Percentiles rank a stretch among this genome's conserved stretches.
phyloP scores from a whole-genome alignment of 768 basidiomycete species.

The Porpolomopsis calyptriformis region DNA sequence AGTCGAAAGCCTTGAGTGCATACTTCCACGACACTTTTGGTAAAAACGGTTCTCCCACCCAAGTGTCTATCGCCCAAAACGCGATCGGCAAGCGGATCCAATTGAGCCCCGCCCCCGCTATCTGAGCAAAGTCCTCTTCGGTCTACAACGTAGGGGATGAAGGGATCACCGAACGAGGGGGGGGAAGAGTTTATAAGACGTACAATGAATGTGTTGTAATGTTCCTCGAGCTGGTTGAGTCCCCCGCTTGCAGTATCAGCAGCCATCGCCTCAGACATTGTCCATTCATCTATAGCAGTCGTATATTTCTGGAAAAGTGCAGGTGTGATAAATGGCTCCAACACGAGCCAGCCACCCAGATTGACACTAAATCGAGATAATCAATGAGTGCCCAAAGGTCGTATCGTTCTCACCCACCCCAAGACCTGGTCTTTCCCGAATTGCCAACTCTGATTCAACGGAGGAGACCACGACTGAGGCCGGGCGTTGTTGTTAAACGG shows the following conservation, averaged over 20 bases:
- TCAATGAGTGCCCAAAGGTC: slow-evolving; percentile 1
- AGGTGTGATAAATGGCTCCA: slow-evolving; percentile 60
- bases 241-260: slow-evolving; percentile 61
- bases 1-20: slow-evolving; percentile 40
- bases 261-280: slow-evolving; percentile 58
- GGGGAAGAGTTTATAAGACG: slow-evolving; percentile 13
- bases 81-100: slow-evolving; percentile 84
- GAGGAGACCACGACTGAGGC: slow-evolving; percentile 73
- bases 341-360: slow-evolving; percentile 85
- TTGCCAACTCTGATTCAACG: slow-evolving; percentile 74
- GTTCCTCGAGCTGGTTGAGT: slow-evolving; percentile 61
- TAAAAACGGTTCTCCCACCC: slow-evolving; percentile 73
- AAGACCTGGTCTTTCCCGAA: slow-evolving; percentile 64
- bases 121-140: slow-evolving; percentile 87
- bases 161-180: not conserved
- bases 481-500: slow-evolving; percentile 53
- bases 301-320: slow-evolving; percentile 52
- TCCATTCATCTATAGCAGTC: slow-evolving; percentile 74
- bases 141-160: slow-evolving; percentile 42
- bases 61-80: slow-evolving; percentile 87
- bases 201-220: slow-evolving; percentile 93
- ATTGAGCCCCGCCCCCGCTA: slow-evolving; percentile 90
- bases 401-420: slow-evolving; percentile 39
- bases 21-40: slow-evolving; percentile 71
- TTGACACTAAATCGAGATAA: slow-evolving; percentile 55